Conservation (phyloP, 2,329 filamentous ascomycete species). For the Penicillium rolfsii region DNA sequence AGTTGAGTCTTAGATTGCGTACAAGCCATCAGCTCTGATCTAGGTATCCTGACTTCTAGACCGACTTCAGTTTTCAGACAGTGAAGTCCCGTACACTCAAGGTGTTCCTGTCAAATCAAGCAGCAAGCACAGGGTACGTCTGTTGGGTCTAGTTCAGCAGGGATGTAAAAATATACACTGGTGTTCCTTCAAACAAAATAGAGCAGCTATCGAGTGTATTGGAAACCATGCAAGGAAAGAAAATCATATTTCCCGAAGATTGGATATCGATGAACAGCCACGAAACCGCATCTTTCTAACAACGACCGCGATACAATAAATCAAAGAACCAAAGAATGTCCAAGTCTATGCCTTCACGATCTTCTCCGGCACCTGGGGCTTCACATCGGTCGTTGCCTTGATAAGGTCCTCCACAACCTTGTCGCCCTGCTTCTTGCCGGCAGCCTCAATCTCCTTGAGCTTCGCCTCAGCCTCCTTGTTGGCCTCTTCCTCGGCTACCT, state of each 20-base stretch:
- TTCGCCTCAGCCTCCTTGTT: slow-evolving; percentile 78
- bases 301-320: slow-evolving; percentile 20
- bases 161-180: too few species aligned
- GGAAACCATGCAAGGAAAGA: not conserved
- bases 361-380: slow-evolving; percentile 67
- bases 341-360: slow-evolving; percentile 41
- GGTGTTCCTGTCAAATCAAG: not conserved
- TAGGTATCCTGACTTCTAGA: not conserved
- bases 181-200: not conserved
- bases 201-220: not conserved
- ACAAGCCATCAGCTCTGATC: not conserved
- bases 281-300: slow-evolving; percentile 25
- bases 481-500: slow-evolving; percentile 76
- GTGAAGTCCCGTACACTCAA: not conserved
- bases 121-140: not conserved
- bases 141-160: too few species aligned
- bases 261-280: slow-evolving; percentile 33
- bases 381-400: slow-evolving; percentile 80
- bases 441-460: slow-evolving; percentile 78
- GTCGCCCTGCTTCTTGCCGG: slow-evolving; percentile 77
- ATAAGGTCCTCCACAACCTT: slow-evolving; percentile 83
- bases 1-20: not conserved
- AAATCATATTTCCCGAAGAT: slow-evolving; percentile 25
- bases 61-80: not conserved
- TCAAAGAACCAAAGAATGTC: slow-evolving; percentile 16